Conservation (phyloP, 768 basidiomycete genomes). For the Pluteus cervinus region DNA sequence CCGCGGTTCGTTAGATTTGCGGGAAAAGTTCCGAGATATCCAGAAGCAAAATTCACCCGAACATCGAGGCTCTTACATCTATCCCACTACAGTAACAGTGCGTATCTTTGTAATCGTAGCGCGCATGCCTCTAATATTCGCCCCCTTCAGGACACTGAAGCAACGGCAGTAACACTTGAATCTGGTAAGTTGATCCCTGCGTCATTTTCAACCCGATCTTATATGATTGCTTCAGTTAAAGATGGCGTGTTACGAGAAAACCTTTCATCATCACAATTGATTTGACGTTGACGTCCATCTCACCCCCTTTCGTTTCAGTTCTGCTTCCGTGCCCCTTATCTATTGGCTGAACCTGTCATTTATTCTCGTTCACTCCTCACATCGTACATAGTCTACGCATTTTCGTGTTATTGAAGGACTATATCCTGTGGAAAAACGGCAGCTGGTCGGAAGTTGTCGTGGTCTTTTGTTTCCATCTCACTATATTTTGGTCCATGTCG, state of each 20-base stretch:
- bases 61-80: conserved; percentile 53
- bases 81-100: conserved; percentile 66
- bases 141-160: conserved; percentile 47
- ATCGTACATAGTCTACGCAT: too few relatives aligned
- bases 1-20: conserved; percentile 44
- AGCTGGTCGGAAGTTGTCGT: too few relatives aligned
- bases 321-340: too few relatives aligned
- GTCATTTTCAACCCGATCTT: conserved; percentile 1
- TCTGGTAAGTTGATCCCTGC: conserved; percentile 31
- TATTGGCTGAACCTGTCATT: too few relatives aligned
- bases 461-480: too few relatives aligned
- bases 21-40: conserved; percentile 66
- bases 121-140: not conserved
- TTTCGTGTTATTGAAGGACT: too few relatives aligned
- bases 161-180: conserved; percentile 53
- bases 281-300: too few relatives aligned
- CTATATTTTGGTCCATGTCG: too few relatives aligned
- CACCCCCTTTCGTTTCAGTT: too few relatives aligned
- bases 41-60: conserved; percentile 51
- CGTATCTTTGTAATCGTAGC: conserved; percentile 13
- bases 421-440: too few relatives aligned
- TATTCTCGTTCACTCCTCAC: too few relatives aligned
- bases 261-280: conserved; percentile 45
- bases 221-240: conserved; percentile 33
- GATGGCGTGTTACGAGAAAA: conserved; percentile 58